Conservation (phyloP, 1,284 basidiomycete species). For the Sparassis latifolia region DNA sequence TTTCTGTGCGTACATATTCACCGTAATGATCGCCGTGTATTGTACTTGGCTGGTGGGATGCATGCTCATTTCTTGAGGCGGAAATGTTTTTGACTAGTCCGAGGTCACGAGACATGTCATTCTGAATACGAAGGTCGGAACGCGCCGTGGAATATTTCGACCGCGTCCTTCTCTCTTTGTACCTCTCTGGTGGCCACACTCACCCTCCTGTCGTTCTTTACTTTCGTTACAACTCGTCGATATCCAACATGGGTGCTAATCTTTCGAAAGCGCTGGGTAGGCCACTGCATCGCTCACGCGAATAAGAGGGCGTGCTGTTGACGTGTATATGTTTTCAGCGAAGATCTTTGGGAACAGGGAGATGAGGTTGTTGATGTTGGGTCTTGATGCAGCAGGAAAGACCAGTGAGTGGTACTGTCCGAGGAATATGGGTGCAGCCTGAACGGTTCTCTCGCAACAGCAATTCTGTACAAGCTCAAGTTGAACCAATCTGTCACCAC, state of each 20-base stretch:
- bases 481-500: conserved; percentile 98
- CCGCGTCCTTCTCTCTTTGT: conserved; percentile 18
- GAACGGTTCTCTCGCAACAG: conserved; percentile 35
- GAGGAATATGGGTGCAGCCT: conserved; percentile 1
- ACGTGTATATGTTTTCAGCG: conserved; percentile 35
- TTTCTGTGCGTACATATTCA: neutral
- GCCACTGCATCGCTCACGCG: conserved; percentile 12
- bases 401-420: conserved; percentile 61
- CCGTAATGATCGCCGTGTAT: neutral
- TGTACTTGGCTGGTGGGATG: neutral
- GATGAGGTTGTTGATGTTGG: conserved; percentile 91
- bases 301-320: no score
- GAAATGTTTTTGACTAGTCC: no score
- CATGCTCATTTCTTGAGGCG: no score
- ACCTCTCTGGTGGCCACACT: conserved; percentile 22
- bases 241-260: conserved; percentile 61
- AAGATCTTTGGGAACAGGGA: conserved; percentile 99
- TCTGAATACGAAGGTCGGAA: neutral
- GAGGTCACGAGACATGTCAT: no score
- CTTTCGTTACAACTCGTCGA: conserved; percentile 27
- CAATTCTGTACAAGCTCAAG: conserved; percentile 99
- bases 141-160: neutral
- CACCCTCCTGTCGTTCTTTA: conserved; percentile 42
- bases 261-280: conserved; percentile 69
- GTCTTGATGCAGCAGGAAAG: conserved; percentile 94